Evolutionary conservation across 2,329 filamentous ascomycete genomes (phyloP), one percentile per base, ranked within the genome.

Genomic region (Aureobasidium uvarum): DNA sequence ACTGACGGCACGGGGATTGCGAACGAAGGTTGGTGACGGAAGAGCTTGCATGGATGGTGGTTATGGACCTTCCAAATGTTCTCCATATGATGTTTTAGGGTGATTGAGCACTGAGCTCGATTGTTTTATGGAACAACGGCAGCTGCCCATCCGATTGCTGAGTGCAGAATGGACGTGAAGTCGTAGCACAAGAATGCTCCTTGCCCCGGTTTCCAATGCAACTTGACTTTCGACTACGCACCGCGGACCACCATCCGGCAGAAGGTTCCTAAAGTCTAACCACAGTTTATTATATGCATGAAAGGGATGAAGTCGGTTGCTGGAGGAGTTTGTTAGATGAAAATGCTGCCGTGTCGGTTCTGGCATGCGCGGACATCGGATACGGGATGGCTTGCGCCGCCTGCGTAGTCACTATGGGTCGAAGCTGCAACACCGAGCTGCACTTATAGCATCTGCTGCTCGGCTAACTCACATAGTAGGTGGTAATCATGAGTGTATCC

Each of bases 311-410:
- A 62, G 20, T 62, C 58, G 20, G 33, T 51, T 18, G 55, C 8
- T 45, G 55, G 28, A 59, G 31, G 43, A 38, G 16, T 28, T 45
- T 41, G 6, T 59, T 31, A 31, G 31, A 60, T 41, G 43, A 50
- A 48, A 38, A 25, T 25, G 31, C 31, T 18, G 41, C 41, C 43
- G 56, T 60, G 43, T 60, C 20, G 33, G 2, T 28, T 50, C 11
- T 43, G 58, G 56, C 28, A 41, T 20, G 28, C 51, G 33, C 58
- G 13, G 58, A 23, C 16, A 23, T 51, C 28, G 23, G 13, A 31
- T 51, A 39, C 58, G 56, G 41, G 38, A 60, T 62, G 45, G 45
- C 58, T 62, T 62, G 58, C 58, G 58, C 58, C 58, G 41, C 58
- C 31, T 62, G 33, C 58, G 58, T 51, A 51, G 48, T 28, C n/a